Evolutionary conservation across 169 alveolate species (phyloP).

Genomic region (Cyclospora cayetanensis): DNA sequence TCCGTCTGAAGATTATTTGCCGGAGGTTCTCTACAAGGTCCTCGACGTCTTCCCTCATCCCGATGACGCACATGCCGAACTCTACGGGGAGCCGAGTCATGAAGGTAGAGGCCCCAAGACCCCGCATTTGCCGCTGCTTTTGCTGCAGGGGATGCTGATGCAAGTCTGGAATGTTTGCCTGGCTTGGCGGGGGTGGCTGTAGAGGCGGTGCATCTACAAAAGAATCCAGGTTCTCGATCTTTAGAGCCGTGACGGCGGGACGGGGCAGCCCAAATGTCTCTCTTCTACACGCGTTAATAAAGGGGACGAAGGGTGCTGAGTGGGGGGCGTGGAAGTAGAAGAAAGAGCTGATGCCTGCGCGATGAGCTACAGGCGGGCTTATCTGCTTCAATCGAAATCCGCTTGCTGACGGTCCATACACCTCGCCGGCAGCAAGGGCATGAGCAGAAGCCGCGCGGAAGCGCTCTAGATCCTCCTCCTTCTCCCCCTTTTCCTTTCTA

Average conservation of each 20-base stretch:
- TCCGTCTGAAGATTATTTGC: slow-evolving; percentile 25
- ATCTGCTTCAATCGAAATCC: slow-evolving; percentile 88
- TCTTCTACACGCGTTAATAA: slow-evolving; percentile 85
- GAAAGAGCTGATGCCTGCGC: slow-evolving; percentile 84
- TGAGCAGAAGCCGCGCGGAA: not conserved
- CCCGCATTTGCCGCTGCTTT: slow-evolving; percentile 74
- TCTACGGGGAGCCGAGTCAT: slow-evolving; percentile 6
- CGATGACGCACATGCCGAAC: slow-evolving; percentile 23
- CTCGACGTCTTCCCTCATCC: slow-evolving; percentile 68
- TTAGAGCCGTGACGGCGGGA: slow-evolving; percentile 83
- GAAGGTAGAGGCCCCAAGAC: not conserved
- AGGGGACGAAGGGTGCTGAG: slow-evolving; percentile 83
- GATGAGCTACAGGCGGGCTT: slow-evolving; percentile 86
- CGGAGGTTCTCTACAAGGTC: slow-evolving; percentile 54
- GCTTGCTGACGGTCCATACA: slow-evolving; percentile 57
- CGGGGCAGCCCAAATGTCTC: slow-evolving; percentile 84
- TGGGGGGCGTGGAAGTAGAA: slow-evolving; percentile 86
- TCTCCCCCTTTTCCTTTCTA: not conserved
- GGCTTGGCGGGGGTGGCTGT: slow-evolving; percentile 76
- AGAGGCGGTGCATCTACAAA: not conserved
- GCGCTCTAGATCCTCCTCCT: not conserved
- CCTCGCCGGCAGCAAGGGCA: slow-evolving; percentile 7
- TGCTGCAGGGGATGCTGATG: not conserved
- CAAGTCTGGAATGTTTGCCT: slow-evolving; percentile 82
- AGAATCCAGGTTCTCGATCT: slow-evolving; percentile 78